Percentiles rank a stretch among this genome's conserved stretches.
phyloP scores from a whole-genome alignment of 2,329 filamentous ascomycete species.

The Cercospora citrullina region DNA sequence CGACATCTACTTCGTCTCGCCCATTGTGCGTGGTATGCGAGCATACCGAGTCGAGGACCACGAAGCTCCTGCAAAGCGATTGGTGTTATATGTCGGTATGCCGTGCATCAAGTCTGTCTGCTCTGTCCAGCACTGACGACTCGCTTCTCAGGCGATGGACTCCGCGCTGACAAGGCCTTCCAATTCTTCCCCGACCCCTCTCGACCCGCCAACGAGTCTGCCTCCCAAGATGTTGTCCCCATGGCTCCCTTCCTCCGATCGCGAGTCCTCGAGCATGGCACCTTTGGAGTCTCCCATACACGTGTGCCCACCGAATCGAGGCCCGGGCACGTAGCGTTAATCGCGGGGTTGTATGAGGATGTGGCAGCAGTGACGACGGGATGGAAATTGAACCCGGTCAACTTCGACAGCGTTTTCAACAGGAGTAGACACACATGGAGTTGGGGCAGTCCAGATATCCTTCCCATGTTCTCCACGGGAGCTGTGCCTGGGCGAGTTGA shows the following conservation, averaged over 20 bases:
- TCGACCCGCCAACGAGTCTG: constrained; percentile 54
- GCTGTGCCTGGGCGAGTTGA: constrained; percentile 84
- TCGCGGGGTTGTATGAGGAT: constrained; percentile 95
- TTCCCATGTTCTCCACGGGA: constrained; percentile 96
- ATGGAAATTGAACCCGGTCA: constrained; percentile 97
- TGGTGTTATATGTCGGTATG: constrained; percentile 88
- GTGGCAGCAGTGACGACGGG: constrained; percentile 96
- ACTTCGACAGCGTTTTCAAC: constrained; percentile 99
- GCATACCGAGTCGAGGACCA: constrained; percentile 67
- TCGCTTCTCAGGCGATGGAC: constrained; percentile 66
- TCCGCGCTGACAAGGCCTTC: constrained; percentile 97
- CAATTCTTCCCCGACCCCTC: constrained; percentile 89
- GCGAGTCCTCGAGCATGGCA: constrained; percentile 82
- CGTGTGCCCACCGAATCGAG: constrained; percentile 95
- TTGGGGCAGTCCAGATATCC: constrained; percentile 96
- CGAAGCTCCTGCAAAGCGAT: constrained; percentile 77
- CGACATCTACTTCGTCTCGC: constrained; percentile 97
- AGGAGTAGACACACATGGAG: constrained; percentile 96
- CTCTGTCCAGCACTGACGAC: constrained; percentile 1
- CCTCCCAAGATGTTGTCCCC: constrained; percentile 68
- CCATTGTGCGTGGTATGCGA: constrained; percentile 93
- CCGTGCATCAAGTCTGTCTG: constrained; percentile 6
- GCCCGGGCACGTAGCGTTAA: constrained; percentile 93
- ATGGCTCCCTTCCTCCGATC: constrained; percentile 91
- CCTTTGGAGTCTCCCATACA: constrained; percentile 96